phyloP scores from a whole-genome alignment of 805 yeast genomes.

The Zygoascus flipseniorum region DNA sequence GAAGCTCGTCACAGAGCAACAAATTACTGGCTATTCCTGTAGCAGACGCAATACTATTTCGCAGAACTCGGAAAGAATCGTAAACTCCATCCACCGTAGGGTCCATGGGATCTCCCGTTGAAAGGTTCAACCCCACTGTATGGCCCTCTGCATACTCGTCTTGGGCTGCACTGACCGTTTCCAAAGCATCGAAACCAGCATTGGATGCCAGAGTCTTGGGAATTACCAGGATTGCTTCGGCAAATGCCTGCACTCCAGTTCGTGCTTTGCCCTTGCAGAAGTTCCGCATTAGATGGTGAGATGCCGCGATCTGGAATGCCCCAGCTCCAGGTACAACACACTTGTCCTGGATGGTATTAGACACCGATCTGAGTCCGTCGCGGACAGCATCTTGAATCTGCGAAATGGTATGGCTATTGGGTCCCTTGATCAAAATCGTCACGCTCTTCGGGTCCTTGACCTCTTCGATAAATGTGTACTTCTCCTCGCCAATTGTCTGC shows the following conservation, averaged over 20 bases:
- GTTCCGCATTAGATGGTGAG: constrained; percentile 50
- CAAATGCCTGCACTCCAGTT: constrained; percentile 87
- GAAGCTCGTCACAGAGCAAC: constrained; percentile 87
- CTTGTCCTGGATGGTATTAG: constrained; percentile 81
- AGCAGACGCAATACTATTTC: constrained; percentile 89
- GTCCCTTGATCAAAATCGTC: constrained; percentile 87
- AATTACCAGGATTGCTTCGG: constrained; percentile 81
- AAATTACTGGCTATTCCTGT: constrained; percentile 91
- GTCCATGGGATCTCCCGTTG: constrained; percentile 91
- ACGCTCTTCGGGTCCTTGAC: constrained; percentile 80
- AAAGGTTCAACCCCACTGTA: constrained; percentile 83
- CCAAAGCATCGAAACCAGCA: constrained; percentile 90
- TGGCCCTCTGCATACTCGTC: constrained; percentile 79
- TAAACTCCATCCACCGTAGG: constrained; percentile 91
- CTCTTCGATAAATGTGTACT: constrained; percentile 91
- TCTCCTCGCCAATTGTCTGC: constrained; percentile 93
- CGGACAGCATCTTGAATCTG: constrained; percentile 97
- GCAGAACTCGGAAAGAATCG: constrained; percentile 90
- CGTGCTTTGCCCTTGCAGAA: constrained; percentile 76
- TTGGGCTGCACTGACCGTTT: constrained; percentile 79
- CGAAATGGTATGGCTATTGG: constrained; percentile 77
- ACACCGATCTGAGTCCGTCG: constrained; percentile 92
- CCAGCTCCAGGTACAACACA: constrained; percentile 95
- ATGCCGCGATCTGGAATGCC: constrained; percentile 81
- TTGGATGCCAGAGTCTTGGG: constrained; percentile 91